Percentiles rank a stretch among this genome's conserved stretches.
These are phyloP conservation scores for Wickerhamiella sorbophila DNA, from an alignment of 805 yeast species.

Conservation along the genomic window DNA sequence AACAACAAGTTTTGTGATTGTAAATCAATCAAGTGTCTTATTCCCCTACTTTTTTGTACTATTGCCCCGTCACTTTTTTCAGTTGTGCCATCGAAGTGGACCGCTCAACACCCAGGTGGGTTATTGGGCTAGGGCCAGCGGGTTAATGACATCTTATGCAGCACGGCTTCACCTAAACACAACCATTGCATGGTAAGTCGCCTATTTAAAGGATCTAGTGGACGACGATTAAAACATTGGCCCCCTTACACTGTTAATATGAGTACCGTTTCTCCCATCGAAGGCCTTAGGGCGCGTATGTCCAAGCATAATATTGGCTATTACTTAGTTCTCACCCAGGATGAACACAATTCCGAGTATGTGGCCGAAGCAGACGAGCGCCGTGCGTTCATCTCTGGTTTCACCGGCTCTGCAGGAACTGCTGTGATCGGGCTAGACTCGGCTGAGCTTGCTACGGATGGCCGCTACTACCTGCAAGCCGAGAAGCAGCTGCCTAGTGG, in stretches of 20 bases:
- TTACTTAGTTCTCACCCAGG: constrained; percentile 75
- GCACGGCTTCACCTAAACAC: neutral
- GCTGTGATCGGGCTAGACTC: constrained; percentile 62
- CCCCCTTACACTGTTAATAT: constrained; percentile 6
- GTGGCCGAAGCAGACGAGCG: constrained; percentile 71
- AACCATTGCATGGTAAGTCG: neutral
- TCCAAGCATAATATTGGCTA: constrained; percentile 47
- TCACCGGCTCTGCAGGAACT: constrained; percentile 86
- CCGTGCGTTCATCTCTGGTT: constrained; percentile 66
- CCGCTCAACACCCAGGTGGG: too few relatives aligned
- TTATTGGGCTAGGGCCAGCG: too few relatives aligned
- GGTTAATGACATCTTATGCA: neutral
- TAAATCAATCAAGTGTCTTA: too few relatives aligned
- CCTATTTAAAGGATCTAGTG: constrained; percentile 6
- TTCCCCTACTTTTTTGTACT: too few relatives aligned
- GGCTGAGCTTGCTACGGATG: constrained; percentile 84
- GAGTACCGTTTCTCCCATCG: constrained; percentile 24
- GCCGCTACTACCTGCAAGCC: constrained; percentile 89
- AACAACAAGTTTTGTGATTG: too few relatives aligned
- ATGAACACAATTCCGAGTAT: constrained; percentile 87
- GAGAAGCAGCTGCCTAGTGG: constrained; percentile 60
- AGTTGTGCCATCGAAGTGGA: too few relatives aligned
- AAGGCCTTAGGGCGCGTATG: constrained; percentile 50
- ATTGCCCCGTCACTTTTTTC: too few relatives aligned
- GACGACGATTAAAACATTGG: constrained; percentile 4